Evolutionary conservation across 2,329 filamentous ascomycete genomes (phyloP).

Genomic region (Claviceps maximensis): DNA sequence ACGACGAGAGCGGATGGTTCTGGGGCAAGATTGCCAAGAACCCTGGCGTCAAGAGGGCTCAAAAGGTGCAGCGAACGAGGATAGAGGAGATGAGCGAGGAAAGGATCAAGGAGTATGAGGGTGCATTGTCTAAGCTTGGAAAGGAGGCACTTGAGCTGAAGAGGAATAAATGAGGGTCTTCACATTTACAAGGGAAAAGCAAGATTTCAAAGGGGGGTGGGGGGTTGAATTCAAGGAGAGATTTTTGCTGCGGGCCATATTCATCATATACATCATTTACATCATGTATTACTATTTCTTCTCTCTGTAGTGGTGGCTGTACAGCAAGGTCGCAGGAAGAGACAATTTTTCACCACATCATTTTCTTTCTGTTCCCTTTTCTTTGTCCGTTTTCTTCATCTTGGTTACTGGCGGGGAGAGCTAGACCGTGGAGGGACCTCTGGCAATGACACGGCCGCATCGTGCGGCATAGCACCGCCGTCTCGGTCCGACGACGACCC

Average conservation of each 20-base stretch:
- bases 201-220: no score
- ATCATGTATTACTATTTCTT: no score
- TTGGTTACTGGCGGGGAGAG: background rate
- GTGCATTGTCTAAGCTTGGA: constrained; percentile 48
- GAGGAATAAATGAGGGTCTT: constrained; percentile 12
- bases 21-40: constrained; percentile 65
- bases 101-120: constrained; percentile 34
- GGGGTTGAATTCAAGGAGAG: no score
- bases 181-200: no score
- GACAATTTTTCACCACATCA: no score
- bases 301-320: no score
- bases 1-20: constrained; percentile 82
- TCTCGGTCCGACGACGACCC: background rate
- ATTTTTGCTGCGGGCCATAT: no score
- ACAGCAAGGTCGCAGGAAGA: no score
- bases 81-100: constrained; percentile 35
- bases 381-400: background rate
- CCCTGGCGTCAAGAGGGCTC: constrained; percentile 30
- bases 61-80: constrained; percentile 34
- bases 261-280: no score
- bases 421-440: background rate
- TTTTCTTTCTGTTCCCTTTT: background rate
- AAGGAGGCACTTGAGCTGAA: constrained; percentile 37
- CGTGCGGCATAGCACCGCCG: no score
- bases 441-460: background rate